Conservation (phyloP, 2,329 filamentous ascomycete species). For the Fusarium abutilonis region DNA sequence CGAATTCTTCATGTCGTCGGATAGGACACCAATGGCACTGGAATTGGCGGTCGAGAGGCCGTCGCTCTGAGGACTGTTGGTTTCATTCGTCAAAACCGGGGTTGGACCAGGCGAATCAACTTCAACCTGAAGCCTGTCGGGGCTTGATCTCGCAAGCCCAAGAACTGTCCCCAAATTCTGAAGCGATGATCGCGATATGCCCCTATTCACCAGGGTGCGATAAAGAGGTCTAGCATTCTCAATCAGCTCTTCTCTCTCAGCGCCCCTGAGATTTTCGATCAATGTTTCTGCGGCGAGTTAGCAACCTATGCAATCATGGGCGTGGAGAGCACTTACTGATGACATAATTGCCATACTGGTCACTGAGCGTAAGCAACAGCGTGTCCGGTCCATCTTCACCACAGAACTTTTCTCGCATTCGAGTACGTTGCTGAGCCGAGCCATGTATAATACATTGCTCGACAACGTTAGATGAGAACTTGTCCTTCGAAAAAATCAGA, state of each 20-base stretch:
- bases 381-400: constrained; percentile 73
- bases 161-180: not conserved
- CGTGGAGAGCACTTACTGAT: constrained; percentile 75
- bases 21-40: constrained; percentile 59
- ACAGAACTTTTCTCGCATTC: constrained; percentile 73
- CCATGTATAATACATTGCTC: constrained; percentile 88
- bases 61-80: constrained; percentile 74
- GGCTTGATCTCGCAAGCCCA: constrained; percentile 35
- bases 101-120: constrained; percentile 67
- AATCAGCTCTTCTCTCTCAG: constrained; percentile 68
- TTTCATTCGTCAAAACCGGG: constrained; percentile 73
- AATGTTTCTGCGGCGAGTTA: constrained; percentile 74
- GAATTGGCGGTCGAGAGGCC: constrained; percentile 71
- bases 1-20: constrained; percentile 44
- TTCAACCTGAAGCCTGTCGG: constrained; percentile 54
- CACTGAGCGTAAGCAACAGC: constrained; percentile 82
- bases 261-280: constrained; percentile 68
- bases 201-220: constrained; percentile 68
- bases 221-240: constrained; percentile 72
- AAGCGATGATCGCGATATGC: constrained; percentile 68
- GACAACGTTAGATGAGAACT: constrained; percentile 96
- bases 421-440: constrained; percentile 72
- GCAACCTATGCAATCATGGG: not conserved
- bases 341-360: constrained; percentile 95
- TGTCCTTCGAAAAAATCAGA: constrained; percentile 86